Evolutionary conservation across 305 asterid species (phyloP).

Genomic region (Fraxinus greggii): DNA sequence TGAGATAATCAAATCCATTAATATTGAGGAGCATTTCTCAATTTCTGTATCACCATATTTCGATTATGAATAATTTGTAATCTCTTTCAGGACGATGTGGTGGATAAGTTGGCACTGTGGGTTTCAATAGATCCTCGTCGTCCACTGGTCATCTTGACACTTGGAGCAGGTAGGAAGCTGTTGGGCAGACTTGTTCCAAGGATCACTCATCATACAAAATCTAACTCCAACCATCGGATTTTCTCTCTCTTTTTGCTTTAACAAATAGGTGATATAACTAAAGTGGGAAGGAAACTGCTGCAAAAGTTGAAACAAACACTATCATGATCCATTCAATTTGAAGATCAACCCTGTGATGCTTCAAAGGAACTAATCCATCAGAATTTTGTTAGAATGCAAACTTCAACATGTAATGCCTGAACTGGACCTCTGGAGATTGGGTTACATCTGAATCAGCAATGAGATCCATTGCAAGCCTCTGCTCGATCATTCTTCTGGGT

Average conservation of each 20-base stretch:
- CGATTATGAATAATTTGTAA: not conserved
- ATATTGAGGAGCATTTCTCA: not conserved
- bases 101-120: slow-evolving; percentile 22
- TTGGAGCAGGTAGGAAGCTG: slow-evolving; percentile 34
- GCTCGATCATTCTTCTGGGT: not conserved
- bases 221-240: not conserved
- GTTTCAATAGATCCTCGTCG: slow-evolving; percentile 22
- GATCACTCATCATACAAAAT: not conserved
- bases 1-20: not conserved
- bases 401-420: not conserved
- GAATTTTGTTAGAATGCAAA: not conserved
- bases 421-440: not conserved
- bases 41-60: not conserved
- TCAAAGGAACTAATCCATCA: not conserved
- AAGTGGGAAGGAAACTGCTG: slow-evolving; percentile 35
- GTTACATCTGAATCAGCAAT: not conserved
- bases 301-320: slow-evolving; percentile 23
- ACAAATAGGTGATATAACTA: slow-evolving; percentile 37
- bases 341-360: not conserved
- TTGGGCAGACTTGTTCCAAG: not conserved
- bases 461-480: not conserved
- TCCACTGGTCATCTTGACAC: slow-evolving; percentile 36
- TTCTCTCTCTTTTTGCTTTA: not conserved
- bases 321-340: not conserved
- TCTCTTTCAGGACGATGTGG: slow-evolving; percentile 28